Base-by-base conservation (phyloP, 768 basidiomycete genomes). In the Hortiboletus campestris region DNA sequence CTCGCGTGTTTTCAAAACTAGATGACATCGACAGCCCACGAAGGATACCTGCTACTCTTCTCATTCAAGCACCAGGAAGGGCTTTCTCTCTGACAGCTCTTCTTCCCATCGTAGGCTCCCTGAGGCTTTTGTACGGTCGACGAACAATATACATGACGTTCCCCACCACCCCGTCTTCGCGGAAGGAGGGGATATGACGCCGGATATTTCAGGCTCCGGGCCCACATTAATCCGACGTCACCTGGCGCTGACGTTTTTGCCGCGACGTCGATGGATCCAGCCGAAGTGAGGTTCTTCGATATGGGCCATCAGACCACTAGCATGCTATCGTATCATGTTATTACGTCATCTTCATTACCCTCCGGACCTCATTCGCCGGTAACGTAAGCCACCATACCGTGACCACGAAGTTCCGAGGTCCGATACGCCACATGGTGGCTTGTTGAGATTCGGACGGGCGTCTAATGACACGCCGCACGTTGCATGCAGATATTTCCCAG, bases 191-290 rank as follows among this genome's bases (percentile, higher is more conserved):
- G 9, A 17, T 19, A 32, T 36, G 31, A 36, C n/a, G 32, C 34
- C 43, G 40, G 50, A 16, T 6, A 43, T 36, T 28, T 20, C 36
- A 44, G 48, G 25, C 35, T 42, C 50, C 51, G 53, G 45, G 50
- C 36, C 48, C 29, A 36, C 22, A 41, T 32, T 47, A 34, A 42
- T 35, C 5, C 47, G 39, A 40, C 40, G 40, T 58, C 39, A 41
- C 25, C 6, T 25, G 10, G 31, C 22, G 10, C 49, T 44, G 46
- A 45, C 51, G 16, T 36, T 28, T 28, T 50, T 51, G 14, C 45
- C 25, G 47, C 36, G 42, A 61, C 31, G 45, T 48, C 14, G 45
- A 49, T 40, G 52, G 36, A 55, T 58, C 53, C 43, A 17, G 13
- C 22, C n/a, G 13, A 59, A 22, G 50, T 3, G 22, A 22, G 25